A percentile compares a stretch with the other conserved stretches of the same genome.
phyloP scores from a whole-genome alignment of 129 eudicot genomes.

The Ambrosia trifida region DNA sequence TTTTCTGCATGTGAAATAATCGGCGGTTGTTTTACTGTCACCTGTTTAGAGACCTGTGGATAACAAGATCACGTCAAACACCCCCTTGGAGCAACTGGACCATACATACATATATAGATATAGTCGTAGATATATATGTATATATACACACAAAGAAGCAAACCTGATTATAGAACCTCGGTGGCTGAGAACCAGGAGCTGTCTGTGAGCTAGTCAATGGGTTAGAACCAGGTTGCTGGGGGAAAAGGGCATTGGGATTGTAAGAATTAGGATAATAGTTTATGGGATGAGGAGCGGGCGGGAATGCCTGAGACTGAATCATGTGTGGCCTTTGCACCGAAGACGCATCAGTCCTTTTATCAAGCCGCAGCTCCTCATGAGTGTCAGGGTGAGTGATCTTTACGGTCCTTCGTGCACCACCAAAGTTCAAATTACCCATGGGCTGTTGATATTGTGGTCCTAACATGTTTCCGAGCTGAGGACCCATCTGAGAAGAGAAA shows the following conservation, averaged over 20 bases:
- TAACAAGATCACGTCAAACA: conserved; percentile 23
- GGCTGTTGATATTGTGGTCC: conserved; percentile 68
- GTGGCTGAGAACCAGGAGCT: conserved; percentile 58
- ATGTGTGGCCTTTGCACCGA: conserved; percentile 55
- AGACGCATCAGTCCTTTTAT: conserved; percentile 42
- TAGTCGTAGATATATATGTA: background rate
- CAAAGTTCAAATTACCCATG: conserved; percentile 45
- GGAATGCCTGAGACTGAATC: conserved; percentile 64
- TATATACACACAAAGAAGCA: conserved; percentile 6
- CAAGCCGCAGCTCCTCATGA: conserved; percentile 78
- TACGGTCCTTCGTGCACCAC: conserved; percentile 60
- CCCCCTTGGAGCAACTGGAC: conserved; percentile 3
- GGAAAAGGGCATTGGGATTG: conserved; percentile 36
- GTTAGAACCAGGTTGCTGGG: conserved; percentile 47
- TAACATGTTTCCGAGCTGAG: conserved; percentile 59
- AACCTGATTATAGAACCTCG: conserved; percentile 64
- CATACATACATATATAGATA: background rate
- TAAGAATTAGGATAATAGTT: conserved; percentile 60
- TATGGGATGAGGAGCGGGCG: conserved; percentile 45
- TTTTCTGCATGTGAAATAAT: conserved; percentile 48
- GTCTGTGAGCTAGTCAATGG: conserved; percentile 47
- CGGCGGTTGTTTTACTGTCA: conserved; percentile 66
- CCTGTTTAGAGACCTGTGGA: conserved; percentile 41
- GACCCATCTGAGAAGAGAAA: conserved; percentile 65
- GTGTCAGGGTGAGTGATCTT: conserved; percentile 97